Evolutionary conservation across 768 basidiomycete species (phyloP).

Genomic region (Boletus sp.): DNA sequence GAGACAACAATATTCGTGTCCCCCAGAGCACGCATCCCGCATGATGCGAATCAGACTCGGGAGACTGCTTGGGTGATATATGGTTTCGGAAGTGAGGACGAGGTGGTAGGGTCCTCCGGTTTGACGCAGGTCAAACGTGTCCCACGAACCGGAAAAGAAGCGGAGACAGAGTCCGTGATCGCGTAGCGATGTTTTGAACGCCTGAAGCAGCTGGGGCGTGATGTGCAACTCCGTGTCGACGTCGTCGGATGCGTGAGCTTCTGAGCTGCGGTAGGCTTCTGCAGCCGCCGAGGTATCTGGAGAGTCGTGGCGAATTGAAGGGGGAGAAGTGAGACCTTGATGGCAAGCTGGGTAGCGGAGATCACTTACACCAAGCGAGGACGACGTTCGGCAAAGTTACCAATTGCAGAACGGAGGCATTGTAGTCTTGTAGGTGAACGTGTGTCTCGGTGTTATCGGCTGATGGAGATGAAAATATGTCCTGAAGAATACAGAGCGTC

Average conservation of each 20-base stretch:
- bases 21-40: constrained; percentile 34
- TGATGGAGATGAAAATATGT: constrained; percentile 46
- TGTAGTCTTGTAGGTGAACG: constrained; percentile 91
- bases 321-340: not conserved
- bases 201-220: constrained; percentile 56
- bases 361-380: constrained; percentile 74
- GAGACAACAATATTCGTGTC: constrained; percentile 48
- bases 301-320: not conserved
- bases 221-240: constrained; percentile 59
- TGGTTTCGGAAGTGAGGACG: constrained; percentile 89
- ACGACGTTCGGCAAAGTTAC: constrained; percentile 79
- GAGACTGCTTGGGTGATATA: constrained; percentile 73
- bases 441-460: constrained; percentile 37
- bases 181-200: constrained; percentile 62
- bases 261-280: constrained; percentile 39
- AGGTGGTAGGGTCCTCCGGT: constrained; percentile 56
- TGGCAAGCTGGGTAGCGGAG: not conserved
- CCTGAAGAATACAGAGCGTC: constrained; percentile 65
- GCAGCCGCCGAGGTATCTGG: constrained; percentile 65
- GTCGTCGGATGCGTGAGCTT: constrained; percentile 20
- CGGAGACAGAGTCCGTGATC: constrained; percentile 55
- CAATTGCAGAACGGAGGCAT: constrained; percentile 73
- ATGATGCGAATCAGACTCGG: constrained; percentile 56
- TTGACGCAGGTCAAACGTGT: constrained; percentile 40
- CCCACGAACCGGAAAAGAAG: constrained; percentile 87